Percentiles rank a stretch among this genome's conserved stretches.
These are phyloP conservation scores for Gautieria morchelliformis DNA, from an alignment of 768 basidiomycete genomes.

Conservation along the genomic window DNA sequence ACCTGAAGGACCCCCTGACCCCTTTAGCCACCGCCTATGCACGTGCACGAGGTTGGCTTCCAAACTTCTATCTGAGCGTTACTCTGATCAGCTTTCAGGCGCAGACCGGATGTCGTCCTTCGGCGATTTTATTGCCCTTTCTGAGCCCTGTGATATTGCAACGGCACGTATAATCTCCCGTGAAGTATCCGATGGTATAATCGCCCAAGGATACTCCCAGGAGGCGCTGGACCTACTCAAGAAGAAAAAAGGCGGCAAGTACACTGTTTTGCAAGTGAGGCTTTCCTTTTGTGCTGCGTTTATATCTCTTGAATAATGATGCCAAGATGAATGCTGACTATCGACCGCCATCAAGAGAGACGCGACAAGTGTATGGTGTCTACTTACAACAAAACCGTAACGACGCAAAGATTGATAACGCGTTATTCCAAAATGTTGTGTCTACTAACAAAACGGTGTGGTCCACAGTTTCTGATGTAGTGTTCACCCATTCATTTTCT, in stretches of 20 bases:
- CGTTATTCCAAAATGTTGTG: constrained; percentile 81
- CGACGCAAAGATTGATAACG: constrained; percentile 73
- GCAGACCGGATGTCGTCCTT: constrained; percentile 99
- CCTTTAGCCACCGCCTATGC: constrained; percentile 90
- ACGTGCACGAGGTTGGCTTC: constrained; percentile 71
- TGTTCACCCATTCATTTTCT: neutral
- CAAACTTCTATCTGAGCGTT: neutral
- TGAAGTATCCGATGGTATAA: constrained; percentile 97
- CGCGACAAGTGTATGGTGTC: constrained; percentile 92
- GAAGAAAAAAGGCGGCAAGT: constrained; percentile 98
- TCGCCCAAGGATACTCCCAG: constrained; percentile 84
- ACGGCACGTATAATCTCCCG: constrained; percentile 97
- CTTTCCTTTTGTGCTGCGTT: neutral
- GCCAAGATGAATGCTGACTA: constrained; percentile 84
- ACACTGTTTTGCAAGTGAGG: constrained; percentile 86
- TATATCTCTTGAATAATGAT: neutral
- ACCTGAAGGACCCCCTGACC: constrained; percentile 82
- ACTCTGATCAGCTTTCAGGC: constrained; percentile 33
- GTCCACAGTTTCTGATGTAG: neutral
- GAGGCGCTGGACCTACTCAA: constrained; percentile 84
- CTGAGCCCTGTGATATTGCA: constrained; percentile 83
- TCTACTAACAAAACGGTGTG: constrained; percentile 78
- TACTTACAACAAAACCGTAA: constrained; percentile 86
- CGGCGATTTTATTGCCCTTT: constrained; percentile 96
- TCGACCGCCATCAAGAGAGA: constrained; percentile 72